phyloP scores from a whole-genome alignment of 768 basidiomycete genomes.

The Gloeostereum incarnatum region DNA sequence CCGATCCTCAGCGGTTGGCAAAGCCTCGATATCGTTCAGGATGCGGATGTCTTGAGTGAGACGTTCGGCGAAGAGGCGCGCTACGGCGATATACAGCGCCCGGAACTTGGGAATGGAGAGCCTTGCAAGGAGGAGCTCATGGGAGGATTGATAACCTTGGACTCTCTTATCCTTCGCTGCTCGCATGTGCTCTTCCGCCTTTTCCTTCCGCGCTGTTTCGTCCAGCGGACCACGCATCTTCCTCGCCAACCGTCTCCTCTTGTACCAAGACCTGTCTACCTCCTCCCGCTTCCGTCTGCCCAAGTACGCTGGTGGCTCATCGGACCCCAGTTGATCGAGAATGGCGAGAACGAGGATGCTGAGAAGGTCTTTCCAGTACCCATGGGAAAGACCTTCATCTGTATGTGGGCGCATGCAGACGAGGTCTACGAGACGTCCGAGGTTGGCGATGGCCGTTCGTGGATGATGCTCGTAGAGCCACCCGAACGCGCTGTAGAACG shows the following conservation, averaged over 20 bases:
- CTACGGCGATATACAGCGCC: conserved; percentile 54
- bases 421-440: conserved; percentile 43
- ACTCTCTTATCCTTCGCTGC: no score
- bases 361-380: conserved; percentile 71
- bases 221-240: no score
- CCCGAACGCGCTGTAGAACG: conserved; percentile 57
- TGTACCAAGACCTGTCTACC: no score
- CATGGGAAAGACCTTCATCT: conserved; percentile 40
- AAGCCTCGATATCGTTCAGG: conserved; percentile 23
- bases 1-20: conserved; percentile 22
- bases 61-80: conserved; percentile 52
- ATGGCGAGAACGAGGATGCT: conserved; percentile 57
- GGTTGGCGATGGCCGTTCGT: conserved; percentile 56
- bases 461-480: conserved; percentile 67
- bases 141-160: no score
- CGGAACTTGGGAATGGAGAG: conserved; percentile 41
- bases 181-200: no score
- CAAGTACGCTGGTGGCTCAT: conserved; percentile 8
- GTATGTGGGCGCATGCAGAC: conserved; percentile 34
- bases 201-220: conserved; percentile 14
- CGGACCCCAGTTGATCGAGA: conserved; percentile 31
- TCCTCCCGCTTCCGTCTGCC: no score
- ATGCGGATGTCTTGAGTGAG: conserved; percentile 38
- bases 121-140: conserved; percentile 27
- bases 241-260: no score